These are phyloP conservation scores for Pichia rugopelliculosa DNA, from an alignment of 805 yeast genomes.

Conservation along the genomic window DNA sequence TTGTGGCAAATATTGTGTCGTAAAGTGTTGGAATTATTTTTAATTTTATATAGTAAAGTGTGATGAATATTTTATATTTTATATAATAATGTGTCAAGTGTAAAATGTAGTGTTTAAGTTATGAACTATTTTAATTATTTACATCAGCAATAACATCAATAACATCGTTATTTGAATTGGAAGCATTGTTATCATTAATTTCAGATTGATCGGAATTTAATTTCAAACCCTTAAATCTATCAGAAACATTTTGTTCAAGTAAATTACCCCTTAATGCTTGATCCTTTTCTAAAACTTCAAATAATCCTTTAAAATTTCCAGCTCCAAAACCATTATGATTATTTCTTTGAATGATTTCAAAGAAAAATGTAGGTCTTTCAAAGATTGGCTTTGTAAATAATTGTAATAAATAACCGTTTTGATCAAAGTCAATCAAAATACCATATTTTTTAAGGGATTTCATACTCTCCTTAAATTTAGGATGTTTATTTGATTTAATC, in stretches of 20 bases:
- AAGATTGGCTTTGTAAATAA: slow-evolving; percentile 69
- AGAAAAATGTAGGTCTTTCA: slow-evolving; percentile 75
- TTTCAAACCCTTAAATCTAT: neutral
- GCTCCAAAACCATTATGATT: slow-evolving; percentile 85
- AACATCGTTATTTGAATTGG: too few relatives aligned
- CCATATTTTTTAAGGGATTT: slow-evolving; percentile 41
- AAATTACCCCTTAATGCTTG: slow-evolving; percentile 66
- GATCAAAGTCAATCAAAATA: slow-evolving; percentile 72
- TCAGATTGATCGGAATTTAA: neutral
- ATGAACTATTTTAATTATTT: neutral
- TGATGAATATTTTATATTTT: neutral
- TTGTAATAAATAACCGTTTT: slow-evolving; percentile 69
- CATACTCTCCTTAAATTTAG: slow-evolving; percentile 44
- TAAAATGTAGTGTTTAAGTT: neutral
- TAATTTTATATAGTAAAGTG: neutral
- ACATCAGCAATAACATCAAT: slow-evolving; percentile 47
- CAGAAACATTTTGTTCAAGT: slow-evolving; percentile 14
- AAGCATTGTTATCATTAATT: slow-evolving; percentile 14
- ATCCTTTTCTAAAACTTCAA: slow-evolving; percentile 74
- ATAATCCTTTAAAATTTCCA: slow-evolving; percentile 78
- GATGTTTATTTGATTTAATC: slow-evolving; percentile 33
- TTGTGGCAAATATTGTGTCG: too few relatives aligned
- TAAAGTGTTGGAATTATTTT: too few relatives aligned
- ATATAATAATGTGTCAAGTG: neutral
- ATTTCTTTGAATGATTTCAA: slow-evolving; percentile 73